Evolutionary conservation across 108 stramenopile species (phyloP).

Genomic region (Skeletonema grethae): DNA sequence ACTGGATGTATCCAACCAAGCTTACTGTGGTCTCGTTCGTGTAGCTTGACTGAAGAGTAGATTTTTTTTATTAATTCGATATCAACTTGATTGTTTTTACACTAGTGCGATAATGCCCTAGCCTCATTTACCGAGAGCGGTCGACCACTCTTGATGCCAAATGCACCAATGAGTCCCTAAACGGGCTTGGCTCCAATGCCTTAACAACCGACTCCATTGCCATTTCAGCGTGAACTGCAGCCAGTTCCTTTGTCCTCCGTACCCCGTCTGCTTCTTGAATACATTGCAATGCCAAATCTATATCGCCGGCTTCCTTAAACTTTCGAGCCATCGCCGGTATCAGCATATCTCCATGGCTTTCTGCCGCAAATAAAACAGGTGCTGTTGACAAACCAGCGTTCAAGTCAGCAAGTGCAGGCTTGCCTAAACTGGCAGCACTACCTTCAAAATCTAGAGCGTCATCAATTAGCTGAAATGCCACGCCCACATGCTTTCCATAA

Average conservation of each 20-base stretch:
- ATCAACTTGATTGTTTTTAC: background rate
- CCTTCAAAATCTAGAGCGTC: conserved; percentile 98
- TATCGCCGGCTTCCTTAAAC: conserved; percentile 87
- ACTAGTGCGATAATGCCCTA: background rate
- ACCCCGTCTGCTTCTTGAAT: conserved; percentile 70
- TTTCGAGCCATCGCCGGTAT: conserved; percentile 85
- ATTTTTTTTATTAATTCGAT: background rate
- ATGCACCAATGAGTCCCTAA: conserved; percentile 79
- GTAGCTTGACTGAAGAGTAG: background rate
- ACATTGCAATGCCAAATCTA: conserved; percentile 73
- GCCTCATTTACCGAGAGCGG: conserved; percentile 50
- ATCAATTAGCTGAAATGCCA: conserved; percentile 98
- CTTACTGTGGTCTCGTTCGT: background rate
- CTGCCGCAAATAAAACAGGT: conserved; percentile 94
- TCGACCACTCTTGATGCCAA: conserved; percentile 80
- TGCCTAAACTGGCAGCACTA: conserved; percentile 79
- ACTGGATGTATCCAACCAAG: background rate
- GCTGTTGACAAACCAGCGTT: conserved; percentile 95
- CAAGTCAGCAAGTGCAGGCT: conserved; percentile 93
- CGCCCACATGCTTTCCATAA: conserved; percentile 97
- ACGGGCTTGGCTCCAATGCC: conserved; percentile 51
- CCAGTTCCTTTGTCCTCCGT: conserved; percentile 87
- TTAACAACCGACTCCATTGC: conserved; percentile 82
- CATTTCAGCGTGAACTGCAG: conserved; percentile 91
- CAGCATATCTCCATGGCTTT: conserved; percentile 70